Evolutionary conservation across 2,329 filamentous ascomycete genomes (phyloP), one percentile per base, ranked within the genome.

Genomic region (Verticillium dahliae): DNA sequence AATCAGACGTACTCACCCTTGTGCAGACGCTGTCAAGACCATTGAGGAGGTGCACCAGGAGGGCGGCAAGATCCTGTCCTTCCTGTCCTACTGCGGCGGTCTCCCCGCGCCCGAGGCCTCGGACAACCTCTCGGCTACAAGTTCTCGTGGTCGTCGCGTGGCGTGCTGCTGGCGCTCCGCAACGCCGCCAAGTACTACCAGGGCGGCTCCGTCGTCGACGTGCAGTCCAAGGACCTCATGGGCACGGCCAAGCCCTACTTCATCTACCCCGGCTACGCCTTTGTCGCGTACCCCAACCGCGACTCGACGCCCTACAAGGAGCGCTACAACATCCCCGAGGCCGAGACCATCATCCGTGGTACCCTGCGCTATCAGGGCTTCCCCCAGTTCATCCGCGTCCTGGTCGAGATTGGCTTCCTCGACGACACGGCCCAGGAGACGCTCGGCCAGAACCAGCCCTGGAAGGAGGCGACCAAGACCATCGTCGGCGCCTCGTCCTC

Each of bases 221-320:
- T 92, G 37, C 75, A 79, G 18, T 67, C 67, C 62, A 78, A 81
- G 67, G 90, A 93, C 52, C 83, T 97, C 64, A 98, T 97, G 94
- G 88, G 80, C 64, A 85, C 85, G 58, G 92, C 93, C 50, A 94
- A 96, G 83, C 91, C 92, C 58, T 97, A 96, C 84, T 87, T 84
- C 77, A 95, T 94, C 80, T 96, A 92, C 80, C 90, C 90, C 39
- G 91, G 91, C 63, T 97, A 88, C 75, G 88, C 90, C 59, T 94
- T 96, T 69, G 92, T 97, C 68, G 92, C 90, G 52, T 98, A 98
- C 79, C 90, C 90, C 62, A 98, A 98, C 86, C 84, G 93, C 69
- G 93, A 98, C 78, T 93, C 88, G 22, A 95, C 91, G 15, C 82
- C 85, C 9, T 98, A 95, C 86, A 88, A 87, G 72, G 89, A 96